phyloP scores from a whole-genome alignment of 805 yeast species.

The Candida insectorum region DNA sequence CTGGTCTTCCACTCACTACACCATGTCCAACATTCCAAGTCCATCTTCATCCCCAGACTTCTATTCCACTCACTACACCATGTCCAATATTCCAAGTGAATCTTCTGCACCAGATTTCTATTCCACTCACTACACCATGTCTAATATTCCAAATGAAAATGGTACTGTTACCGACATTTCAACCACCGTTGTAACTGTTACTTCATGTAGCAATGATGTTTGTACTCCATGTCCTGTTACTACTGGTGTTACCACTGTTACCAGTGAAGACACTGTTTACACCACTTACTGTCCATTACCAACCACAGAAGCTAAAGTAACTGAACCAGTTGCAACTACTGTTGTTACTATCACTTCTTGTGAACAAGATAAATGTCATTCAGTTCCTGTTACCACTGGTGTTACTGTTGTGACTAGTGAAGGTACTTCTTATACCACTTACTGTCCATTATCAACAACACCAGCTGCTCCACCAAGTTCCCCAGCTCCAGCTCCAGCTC shows the following conservation, averaged over 20 bases:
- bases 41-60: too few relatives aligned
- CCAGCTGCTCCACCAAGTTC: slow-evolving; percentile 8
- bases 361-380: slow-evolving; percentile 24
- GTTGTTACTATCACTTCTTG: slow-evolving; percentile 36
- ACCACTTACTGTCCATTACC: slow-evolving; percentile 1
- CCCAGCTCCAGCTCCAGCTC: slow-evolving; percentile 1
- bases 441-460: slow-evolving; percentile 30
- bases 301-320: slow-evolving; percentile 11
- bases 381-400: slow-evolving; percentile 30
- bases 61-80: slow-evolving; percentile 10
- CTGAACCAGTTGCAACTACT: slow-evolving; percentile 20
- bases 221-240: slow-evolving; percentile 17
- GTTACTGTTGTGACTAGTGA: slow-evolving; percentile 29
- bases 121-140: too few relatives aligned
- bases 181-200: slow-evolving; percentile 22
- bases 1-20: slow-evolving; percentile 26
- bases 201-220: slow-evolving; percentile 21
- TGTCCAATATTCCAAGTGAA: too few relatives aligned
- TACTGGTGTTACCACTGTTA: slow-evolving; percentile 22
- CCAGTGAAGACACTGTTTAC: slow-evolving; percentile 15
- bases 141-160: too few relatives aligned
- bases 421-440: slow-evolving; percentile 28
- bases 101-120: slow-evolving; percentile 26
- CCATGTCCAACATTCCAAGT: slow-evolving; percentile 27
- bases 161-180: slow-evolving; percentile 1